Evolutionary conservation across 495 filamentous ascomycete species (phyloP), one percentile per base, ranked within the genome.

Genomic region (Stereocaulon alpinum): DNA sequence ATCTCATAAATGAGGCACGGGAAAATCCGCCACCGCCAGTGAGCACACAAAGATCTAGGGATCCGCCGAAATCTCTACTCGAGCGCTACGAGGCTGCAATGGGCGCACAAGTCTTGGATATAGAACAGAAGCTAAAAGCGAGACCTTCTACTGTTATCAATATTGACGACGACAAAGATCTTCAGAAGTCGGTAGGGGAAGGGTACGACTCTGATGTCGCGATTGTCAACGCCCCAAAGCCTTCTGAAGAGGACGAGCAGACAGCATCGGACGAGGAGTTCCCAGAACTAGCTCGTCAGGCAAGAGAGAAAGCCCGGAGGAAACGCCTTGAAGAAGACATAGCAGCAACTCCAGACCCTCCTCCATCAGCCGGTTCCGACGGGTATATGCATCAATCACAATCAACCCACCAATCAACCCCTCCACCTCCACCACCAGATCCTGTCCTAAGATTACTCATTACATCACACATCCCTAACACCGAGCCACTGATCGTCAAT

Each of bases 361-460:
- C 34, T 53, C 63, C 4, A 44, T 62, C 30, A 62, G 45, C 58
- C 67, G 12, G 51, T 59, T 40, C 59, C 62, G 24, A 66, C 53
- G 20, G 61, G 61, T 40, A 64, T 58, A 11, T 63, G 61, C 55
- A 58, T 42, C 18, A 55, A 6, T 65, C 67, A 7, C 49, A 37
- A 14, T 61, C 59, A 17, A 37, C 54, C 17, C 41, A 40, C 27
- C 47, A 52, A 57, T 45, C 60, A 40, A 55, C 63, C 30, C 58
- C 62, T 45, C 40, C 57, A 42, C 44, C 59, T 15, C 41, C 51
- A 37, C 30, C 50, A 20, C 50, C 62, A 50, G 64, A 64, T 48
- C 73, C 80, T 3, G 66, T 79, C n/a, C 76, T 91, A 14, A 71
- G 82, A 49, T 84, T 94, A 52, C 74, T 93, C n/a, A 83, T 92